Evolutionary conservation across 306 rosid genomes (phyloP).

Genomic region (Lagenaria siceraria): DNA sequence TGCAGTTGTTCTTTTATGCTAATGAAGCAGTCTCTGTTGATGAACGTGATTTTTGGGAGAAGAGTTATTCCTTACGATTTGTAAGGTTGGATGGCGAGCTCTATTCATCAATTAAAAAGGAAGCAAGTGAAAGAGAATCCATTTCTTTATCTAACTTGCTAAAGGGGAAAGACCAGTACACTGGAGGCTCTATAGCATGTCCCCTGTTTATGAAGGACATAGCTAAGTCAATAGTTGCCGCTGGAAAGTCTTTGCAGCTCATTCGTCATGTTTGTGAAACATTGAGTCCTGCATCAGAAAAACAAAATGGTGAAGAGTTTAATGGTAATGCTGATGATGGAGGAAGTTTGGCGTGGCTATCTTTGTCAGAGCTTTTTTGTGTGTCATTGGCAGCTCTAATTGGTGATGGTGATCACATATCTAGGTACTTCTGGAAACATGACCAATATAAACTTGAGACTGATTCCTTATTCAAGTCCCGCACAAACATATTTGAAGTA

Average conservation of each 20-base stretch:
- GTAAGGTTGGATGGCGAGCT: slow-evolving; percentile 27
- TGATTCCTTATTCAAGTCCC: slow-evolving; percentile 19
- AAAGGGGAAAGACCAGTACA: slow-evolving; percentile 43
- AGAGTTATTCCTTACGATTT: slow-evolving; percentile 62
- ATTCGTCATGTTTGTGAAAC: slow-evolving; percentile 49
- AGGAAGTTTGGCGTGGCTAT: slow-evolving; percentile 47
- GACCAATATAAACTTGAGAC: slow-evolving; percentile 22
- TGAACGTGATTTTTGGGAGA: slow-evolving; percentile 92
- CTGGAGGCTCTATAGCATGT: slow-evolving; percentile 40
- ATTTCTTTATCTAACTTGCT: slow-evolving; percentile 22
- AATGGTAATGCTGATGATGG: slow-evolving; percentile 30
- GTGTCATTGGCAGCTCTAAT: slow-evolving; percentile 75
- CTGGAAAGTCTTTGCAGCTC: slow-evolving; percentile 93
- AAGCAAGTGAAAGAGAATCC: slow-evolving; percentile 36
- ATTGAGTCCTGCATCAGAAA: slow-evolving; percentile 24
- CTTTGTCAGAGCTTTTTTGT: slow-evolving; percentile 72
- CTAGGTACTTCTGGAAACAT: slow-evolving; percentile 45
- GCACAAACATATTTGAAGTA: slow-evolving; percentile 16
- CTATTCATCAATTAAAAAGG: slow-evolving; percentile 29
- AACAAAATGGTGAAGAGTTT: slow-evolving; percentile 37
- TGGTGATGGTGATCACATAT: slow-evolving; percentile 76
- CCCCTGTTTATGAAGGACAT: slow-evolving; percentile 72
- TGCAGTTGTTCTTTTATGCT: slow-evolving; percentile 79
- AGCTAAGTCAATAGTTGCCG: slow-evolving; percentile 69
- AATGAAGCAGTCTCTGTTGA: slow-evolving; percentile 59